phyloP scores from a whole-genome alignment of 139 green algal species.

The Limnomonas spitsbergensis region DNA sequence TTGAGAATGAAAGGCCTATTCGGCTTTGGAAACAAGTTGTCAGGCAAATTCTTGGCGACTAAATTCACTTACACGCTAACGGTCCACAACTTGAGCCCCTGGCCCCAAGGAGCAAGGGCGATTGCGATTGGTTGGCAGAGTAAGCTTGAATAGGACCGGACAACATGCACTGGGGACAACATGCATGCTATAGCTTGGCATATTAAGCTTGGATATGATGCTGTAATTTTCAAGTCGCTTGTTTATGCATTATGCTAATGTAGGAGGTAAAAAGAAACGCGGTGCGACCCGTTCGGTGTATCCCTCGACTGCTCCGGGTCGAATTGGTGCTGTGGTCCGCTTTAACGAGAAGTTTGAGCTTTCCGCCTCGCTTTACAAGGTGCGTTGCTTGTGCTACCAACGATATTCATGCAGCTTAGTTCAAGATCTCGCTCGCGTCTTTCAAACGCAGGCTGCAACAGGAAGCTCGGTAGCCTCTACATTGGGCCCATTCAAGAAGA shows the following conservation, averaged over 20 bases:
- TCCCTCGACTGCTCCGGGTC: conserved; percentile 29
- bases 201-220: no score
- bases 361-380: conserved; percentile 58
- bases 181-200: no score
- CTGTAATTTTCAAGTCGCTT: no score
- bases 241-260: no score
- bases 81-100: conserved; percentile 54
- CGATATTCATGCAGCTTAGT: no score
- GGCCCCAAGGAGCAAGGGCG: conserved; percentile 36
- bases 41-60: conserved; percentile 45
- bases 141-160: neutral
- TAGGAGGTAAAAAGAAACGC: conserved; percentile 48
- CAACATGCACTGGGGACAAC: neutral
- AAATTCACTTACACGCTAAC: conserved; percentile 49
- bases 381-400: conserved; percentile 13
- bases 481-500: conserved; percentile 68
- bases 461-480: neutral
- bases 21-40: conserved; percentile 29
- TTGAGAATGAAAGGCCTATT: neutral
- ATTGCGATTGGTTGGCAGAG: conserved; percentile 58
- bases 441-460: neutral
- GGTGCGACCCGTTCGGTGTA: conserved; percentile 52
- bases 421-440: neutral
- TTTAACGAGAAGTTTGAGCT: conserved; percentile 63
- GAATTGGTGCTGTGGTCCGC: conserved; percentile 45